Evolutionary conservation across 2,329 filamentous ascomycete species (phyloP).

Genomic region (Aspergillus niger): DNA sequence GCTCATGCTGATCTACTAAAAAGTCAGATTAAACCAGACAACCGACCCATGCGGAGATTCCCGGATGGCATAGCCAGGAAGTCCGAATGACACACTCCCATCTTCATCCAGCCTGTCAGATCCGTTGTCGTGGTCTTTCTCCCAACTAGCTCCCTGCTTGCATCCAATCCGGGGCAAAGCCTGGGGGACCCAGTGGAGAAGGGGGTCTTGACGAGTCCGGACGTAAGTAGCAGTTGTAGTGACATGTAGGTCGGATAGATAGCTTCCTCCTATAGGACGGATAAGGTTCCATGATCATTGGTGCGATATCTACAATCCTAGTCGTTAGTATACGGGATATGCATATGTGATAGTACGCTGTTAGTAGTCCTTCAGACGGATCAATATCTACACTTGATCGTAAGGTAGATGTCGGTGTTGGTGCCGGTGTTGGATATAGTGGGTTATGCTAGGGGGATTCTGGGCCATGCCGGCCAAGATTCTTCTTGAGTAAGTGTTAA

Average conservation of each 20-base stretch:
- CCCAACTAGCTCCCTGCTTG: not conserved
- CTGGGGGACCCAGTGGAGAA: not conserved
- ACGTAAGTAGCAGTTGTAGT: not conserved
- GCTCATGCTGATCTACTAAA: not conserved
- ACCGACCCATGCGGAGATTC: not conserved
- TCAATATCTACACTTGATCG: not conserved
- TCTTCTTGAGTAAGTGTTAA: no score
- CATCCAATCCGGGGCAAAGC: not conserved
- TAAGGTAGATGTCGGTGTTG: not conserved
- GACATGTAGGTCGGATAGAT: no score
- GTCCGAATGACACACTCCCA: not conserved
- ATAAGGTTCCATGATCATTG: not conserved
- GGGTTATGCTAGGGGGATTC: not conserved
- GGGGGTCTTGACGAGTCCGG: not conserved
- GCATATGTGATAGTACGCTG: not conserved
- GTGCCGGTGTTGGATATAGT: not conserved
- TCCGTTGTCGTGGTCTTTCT: not conserved
- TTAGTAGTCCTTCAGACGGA: not conserved
- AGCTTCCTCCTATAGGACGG: not conserved
- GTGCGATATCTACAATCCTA: not conserved
- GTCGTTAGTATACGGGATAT: not conserved
- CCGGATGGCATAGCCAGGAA: not conserved
- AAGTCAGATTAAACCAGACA: not conserved
- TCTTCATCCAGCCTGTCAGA: not conserved
- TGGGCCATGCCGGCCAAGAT: no score